Base-by-base conservation (phyloP, 345 rosid genomes). In the Eucalyptus globulus region DNA sequence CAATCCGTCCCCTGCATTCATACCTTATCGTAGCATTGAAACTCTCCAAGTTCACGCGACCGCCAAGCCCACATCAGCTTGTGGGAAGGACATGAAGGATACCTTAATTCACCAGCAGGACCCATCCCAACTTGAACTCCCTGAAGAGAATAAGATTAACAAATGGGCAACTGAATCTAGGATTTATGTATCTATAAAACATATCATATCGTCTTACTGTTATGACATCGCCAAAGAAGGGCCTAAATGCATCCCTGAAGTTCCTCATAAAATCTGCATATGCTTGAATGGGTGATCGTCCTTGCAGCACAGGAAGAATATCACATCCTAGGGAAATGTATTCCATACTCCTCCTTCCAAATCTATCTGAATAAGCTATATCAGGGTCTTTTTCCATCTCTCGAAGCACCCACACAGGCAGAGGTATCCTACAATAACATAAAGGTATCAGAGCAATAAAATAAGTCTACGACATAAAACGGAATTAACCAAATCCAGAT, bases 121-220 rank as follows among this genome's bases (percentile, higher is more conserved):
- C 96, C 95, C 94, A 94, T 93, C 87, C 96, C 95, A 27, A 94
- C 92, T 91, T 93, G 95, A 83, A 94, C 88, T 88, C 93, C 96
- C 95, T 94, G 65, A 45, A 58, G 85, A 86, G 12, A 86, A 49
- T 45, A 49, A 80, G 47, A 76, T 76, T 11, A 76, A 51, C 43
- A 4, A 83, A 45, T 19, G n/a, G 53, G 27, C 85, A 45, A 72
- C 37, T 21, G 54, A 76, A 65, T 49, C 60, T 31, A n/a, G 45
- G 40, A 86, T 47, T 86, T n/a, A 31, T n/a, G 45, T 86, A 54
- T 86, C 87, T n/a, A 65, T 49, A 88, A 54, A 44, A 58, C 40
- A 24, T 34, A 90, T 40, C 31, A 81, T 53, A 72, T 67, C 37
- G 56, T 80, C 93, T 88, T 90, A 94, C 95, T 14, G 91, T 88